Evolutionary conservation across 805 yeast genomes (phyloP).

Genomic region (Candida piceae): DNA sequence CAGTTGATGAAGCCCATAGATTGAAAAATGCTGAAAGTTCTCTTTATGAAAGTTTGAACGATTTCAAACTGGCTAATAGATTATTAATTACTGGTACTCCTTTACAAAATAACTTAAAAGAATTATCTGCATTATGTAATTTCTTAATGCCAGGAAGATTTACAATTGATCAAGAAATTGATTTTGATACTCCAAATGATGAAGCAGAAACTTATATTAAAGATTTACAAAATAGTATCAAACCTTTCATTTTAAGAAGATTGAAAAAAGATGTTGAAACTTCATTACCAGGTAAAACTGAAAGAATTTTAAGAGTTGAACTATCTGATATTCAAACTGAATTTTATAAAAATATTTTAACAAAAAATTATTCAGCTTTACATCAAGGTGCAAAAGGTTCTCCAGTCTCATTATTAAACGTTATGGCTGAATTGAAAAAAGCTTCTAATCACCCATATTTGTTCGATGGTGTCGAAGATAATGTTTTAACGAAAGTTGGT

Average conservation of each 20-base stretch:
- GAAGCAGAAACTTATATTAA: slow-evolving; percentile 87
- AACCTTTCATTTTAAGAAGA: slow-evolving; percentile 89
- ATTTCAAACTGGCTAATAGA: slow-evolving; percentile 79
- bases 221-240: slow-evolving; percentile 75
- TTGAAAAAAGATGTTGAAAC: slow-evolving; percentile 97
- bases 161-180: slow-evolving; percentile 88
- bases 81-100: slow-evolving; percentile 97
- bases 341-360: slow-evolving; percentile 87
- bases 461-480: slow-evolving; percentile 88
- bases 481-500: slow-evolving; percentile 62
- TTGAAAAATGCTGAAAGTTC: slow-evolving; percentile 92
- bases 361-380: slow-evolving; percentile 87
- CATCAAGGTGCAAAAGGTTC: slow-evolving; percentile 75
- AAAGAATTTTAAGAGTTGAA: slow-evolving; percentile 91
- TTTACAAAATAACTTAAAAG: slow-evolving; percentile 90
- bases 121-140: slow-evolving; percentile 89
- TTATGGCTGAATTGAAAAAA: slow-evolving; percentile 93
- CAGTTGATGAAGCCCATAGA: slow-evolving; percentile 98
- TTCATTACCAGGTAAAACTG: slow-evolving; percentile 92
- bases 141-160: slow-evolving; percentile 95
- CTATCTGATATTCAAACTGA: slow-evolving; percentile 92
- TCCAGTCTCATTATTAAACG: slow-evolving; percentile 82
- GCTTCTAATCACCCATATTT: slow-evolving; percentile 97
- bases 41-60: slow-evolving; percentile 78
- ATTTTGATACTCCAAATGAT: slow-evolving; percentile 82